Evolutionary conservation across 2,329 filamentous ascomycete species (phyloP).

Genomic region (Aureobasidium vineae): DNA sequence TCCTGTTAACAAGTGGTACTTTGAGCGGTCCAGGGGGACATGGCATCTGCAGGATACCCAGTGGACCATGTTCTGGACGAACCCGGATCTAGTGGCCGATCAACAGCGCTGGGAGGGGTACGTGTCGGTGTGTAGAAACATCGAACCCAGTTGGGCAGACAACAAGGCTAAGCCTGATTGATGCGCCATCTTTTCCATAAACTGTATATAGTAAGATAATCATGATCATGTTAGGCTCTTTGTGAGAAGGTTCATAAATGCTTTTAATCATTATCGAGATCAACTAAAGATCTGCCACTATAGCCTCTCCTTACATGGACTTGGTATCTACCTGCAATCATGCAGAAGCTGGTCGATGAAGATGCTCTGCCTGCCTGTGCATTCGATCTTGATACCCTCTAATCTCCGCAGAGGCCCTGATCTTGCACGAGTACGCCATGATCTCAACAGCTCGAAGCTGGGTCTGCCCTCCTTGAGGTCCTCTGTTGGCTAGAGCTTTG

Average conservation of each 20-base stretch:
- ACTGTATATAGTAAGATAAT: neutral
- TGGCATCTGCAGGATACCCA: constrained; percentile 77
- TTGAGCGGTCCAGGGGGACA: constrained; percentile 81
- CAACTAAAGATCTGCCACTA: neutral
- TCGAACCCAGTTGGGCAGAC: constrained; percentile 52
- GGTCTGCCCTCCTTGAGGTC: neutral
- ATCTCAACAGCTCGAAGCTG: neutral
- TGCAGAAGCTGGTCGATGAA: neutral
- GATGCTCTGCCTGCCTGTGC: neutral
- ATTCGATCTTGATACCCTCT: no score
- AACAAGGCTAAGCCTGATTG: constrained; percentile 35
- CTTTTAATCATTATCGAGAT: constrained; percentile 6
- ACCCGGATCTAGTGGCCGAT: constrained; percentile 57
- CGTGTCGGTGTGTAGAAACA: constrained; percentile 48
- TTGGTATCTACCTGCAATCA: neutral
- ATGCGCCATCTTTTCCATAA: neutral
- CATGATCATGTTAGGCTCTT: neutral
- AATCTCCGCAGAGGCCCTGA: neutral
- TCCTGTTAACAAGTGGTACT: constrained; percentile 99
- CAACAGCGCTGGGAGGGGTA: constrained; percentile 49
- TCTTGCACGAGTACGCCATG: neutral
- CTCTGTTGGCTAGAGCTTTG: neutral
- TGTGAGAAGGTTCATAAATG: neutral
- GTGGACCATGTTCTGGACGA: constrained; percentile 99
- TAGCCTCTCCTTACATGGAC: neutral